Evolutionary conservation across 257 asterid genomes (phyloP).

Genomic region (Solanum medicagineum): DNA sequence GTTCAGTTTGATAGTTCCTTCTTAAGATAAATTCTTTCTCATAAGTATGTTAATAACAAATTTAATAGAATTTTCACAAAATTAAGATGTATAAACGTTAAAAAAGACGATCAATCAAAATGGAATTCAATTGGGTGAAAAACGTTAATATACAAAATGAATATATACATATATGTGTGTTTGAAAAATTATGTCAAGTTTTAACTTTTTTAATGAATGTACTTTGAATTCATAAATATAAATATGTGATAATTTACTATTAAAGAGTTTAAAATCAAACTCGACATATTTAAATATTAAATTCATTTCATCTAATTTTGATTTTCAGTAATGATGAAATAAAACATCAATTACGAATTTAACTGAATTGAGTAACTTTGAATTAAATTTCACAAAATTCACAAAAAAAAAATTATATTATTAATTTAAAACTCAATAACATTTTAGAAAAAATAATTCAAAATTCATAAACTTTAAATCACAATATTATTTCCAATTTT

Average conservation of each 20-base stretch:
- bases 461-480: too few species aligned
- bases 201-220: neutral
- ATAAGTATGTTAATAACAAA: neutral
- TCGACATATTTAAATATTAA: too few species aligned
- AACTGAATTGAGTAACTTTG: neutral
- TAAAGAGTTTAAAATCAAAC: neutral
- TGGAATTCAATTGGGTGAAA: neutral
- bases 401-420: too few species aligned
- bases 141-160: neutral
- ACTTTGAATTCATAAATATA: neutral
- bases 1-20: too few species aligned
- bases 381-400: neutral
- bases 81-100: too few species aligned
- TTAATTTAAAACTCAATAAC: neutral
- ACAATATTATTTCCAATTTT: too few species aligned
- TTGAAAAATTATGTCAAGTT: too few species aligned
- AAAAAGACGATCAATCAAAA: neutral
- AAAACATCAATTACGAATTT: too few species aligned
- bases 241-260: neutral
- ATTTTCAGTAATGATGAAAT: neutral
- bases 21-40: too few species aligned
- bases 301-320: too few species aligned
- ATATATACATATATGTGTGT: neutral
- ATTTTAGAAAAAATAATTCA: too few species aligned
- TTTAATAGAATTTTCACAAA: too few species aligned